phyloP scores from a whole-genome alignment of 768 basidiomycete genomes.

The Collybia sp. region DNA sequence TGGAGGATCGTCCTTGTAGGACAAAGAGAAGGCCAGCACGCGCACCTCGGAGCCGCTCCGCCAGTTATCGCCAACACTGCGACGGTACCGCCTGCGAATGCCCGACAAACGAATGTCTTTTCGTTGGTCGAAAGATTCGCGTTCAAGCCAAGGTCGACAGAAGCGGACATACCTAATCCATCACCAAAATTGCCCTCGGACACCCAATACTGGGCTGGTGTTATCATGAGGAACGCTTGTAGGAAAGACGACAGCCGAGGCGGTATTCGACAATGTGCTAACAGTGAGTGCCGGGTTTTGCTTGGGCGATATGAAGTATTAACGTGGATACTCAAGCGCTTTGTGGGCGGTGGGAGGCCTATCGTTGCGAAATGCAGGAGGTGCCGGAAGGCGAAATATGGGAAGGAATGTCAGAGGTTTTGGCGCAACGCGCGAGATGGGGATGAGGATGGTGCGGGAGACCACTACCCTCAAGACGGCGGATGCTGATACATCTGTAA shows the following conservation, averaged over 20 bases:
- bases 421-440: conserved; percentile 76
- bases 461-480: conserved; percentile 6
- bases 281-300: conserved; percentile 52
- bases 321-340: conserved; percentile 62
- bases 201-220: conserved; percentile 98
- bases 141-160: conserved; percentile 83
- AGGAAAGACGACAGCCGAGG: conserved; percentile 91
- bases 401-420: conserved; percentile 96
- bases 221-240: conserved; percentile 99
- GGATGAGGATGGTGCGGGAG: conserved; percentile 34
- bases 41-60: background rate
- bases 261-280: conserved; percentile 96
- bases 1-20: no score
- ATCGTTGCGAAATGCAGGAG: conserved; percentile 95
- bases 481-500: background rate
- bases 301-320: background rate
- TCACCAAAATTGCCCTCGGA: conserved; percentile 76
- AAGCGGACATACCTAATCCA: conserved; percentile 64
- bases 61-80: conserved; percentile 1
- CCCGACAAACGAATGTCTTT: conserved; percentile 85
- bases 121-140: conserved; percentile 96
- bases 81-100: conserved; percentile 12
- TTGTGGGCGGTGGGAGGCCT: conserved; percentile 92
- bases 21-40: conserved; percentile 43
- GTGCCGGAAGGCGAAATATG: conserved; percentile 97